phyloP scores from a whole-genome alignment of 2,329 filamentous ascomycete genomes.

The Talaromyces rugulosus region DNA sequence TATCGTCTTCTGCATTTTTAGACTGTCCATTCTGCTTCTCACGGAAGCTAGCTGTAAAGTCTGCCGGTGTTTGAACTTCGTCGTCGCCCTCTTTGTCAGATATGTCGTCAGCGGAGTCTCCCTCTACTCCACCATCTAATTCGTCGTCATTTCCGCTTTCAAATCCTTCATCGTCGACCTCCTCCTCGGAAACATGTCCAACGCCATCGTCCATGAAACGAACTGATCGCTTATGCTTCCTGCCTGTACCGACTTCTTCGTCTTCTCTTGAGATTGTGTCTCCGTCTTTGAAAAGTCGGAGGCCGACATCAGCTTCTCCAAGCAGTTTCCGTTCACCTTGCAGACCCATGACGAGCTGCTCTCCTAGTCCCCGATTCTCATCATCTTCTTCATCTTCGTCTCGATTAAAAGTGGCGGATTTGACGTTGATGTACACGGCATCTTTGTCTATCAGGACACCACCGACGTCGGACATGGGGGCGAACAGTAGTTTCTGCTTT shows the following conservation, averaged over 20 bases:
- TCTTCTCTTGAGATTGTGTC: conserved; percentile 57
- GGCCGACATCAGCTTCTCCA: conserved; percentile 74
- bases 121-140: conserved; percentile 40
- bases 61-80: conserved; percentile 38
- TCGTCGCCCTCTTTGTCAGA: conserved; percentile 32
- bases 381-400: conserved; percentile 58
- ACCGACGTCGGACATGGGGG: conserved; percentile 96
- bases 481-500: conserved; percentile 94
- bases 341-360: conserved; percentile 87
- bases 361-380: conserved; percentile 80
- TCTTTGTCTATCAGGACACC: conserved; percentile 96
- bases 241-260: conserved; percentile 55
- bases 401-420: conserved; percentile 65
- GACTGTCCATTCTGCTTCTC: conserved; percentile 51
- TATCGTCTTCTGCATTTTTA: conserved; percentile 60
- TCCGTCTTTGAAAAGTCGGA: conserved; percentile 81
- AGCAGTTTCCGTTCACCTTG: conserved; percentile 78
- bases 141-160: conserved; percentile 49
- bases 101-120: conserved; percentile 30
- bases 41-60: conserved; percentile 41
- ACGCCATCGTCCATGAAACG: conserved; percentile 49
- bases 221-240: conserved; percentile 51
- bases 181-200: conserved; percentile 55
- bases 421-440: conserved; percentile 82
- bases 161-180: conserved; percentile 37